These are phyloP conservation scores for Coniosporium uncinatum DNA, from an alignment of 2,329 filamentous ascomycete species.

Conservation along the genomic window DNA sequence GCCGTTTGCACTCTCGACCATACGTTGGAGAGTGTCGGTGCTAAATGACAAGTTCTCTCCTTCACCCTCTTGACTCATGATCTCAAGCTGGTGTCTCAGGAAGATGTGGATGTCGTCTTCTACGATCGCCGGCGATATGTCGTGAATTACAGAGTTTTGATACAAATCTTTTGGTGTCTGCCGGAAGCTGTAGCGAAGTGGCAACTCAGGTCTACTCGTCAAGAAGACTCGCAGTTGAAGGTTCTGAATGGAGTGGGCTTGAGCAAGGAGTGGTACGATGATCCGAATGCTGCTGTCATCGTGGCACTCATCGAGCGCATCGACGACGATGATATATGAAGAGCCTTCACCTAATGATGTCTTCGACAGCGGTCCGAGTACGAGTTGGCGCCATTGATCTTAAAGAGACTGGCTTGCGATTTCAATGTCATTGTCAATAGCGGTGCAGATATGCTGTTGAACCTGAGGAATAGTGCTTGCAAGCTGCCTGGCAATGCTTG, in stretches of 20 bases:
- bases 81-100: conserved; percentile 19
- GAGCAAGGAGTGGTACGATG: conserved; percentile 22
- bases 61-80: conserved; percentile 14
- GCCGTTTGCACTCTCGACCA: conserved; percentile 21
- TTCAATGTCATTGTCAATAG: conserved; percentile 11
- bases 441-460: neutral
- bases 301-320: conserved; percentile 29
- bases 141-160: conserved; percentile 27
- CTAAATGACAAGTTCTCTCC: too few relatives aligned
- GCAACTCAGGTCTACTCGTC: conserved; percentile 35
- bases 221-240: conserved; percentile 26
- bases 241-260: conserved; percentile 7
- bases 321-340: conserved; percentile 18
- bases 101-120: conserved; percentile 29
- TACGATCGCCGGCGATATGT: conserved; percentile 21
- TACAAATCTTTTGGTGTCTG: conserved; percentile 15
- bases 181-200: conserved; percentile 28
- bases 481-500: conserved; percentile 5
- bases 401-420: conserved; percentile 18
- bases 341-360: neutral
- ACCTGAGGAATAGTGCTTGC: neutral
- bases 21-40: conserved; percentile 12
- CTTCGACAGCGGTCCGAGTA: conserved; percentile 24
- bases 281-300: conserved; percentile 17
- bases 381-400: conserved; percentile 35